A percentile compares a stretch with the other conserved stretches of the same genome.
phyloP scores from a whole-genome alignment of 805 yeast genomes.

The Ogataea ganodermae region DNA sequence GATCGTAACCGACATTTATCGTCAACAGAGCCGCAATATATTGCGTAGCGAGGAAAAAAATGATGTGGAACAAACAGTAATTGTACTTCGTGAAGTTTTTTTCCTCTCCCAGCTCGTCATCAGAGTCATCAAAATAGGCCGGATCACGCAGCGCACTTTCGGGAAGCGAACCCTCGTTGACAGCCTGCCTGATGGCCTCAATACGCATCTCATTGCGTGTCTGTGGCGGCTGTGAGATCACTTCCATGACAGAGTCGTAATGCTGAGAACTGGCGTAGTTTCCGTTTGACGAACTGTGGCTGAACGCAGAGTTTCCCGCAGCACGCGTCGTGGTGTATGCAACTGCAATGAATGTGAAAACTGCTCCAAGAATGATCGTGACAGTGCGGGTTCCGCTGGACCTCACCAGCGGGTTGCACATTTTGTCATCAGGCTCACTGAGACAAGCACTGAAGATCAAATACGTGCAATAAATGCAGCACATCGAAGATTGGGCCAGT shows the following conservation, averaged over 20 bases:
- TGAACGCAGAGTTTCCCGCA: slow-evolving; percentile 75
- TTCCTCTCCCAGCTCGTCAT: slow-evolving; percentile 57
- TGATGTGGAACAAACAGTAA: slow-evolving; percentile 84
- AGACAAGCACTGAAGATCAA: slow-evolving; percentile 90
- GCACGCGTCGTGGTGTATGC: slow-evolving; percentile 98
- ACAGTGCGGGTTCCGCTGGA: slow-evolving; percentile 88
- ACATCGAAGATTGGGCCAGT: slow-evolving; percentile 95
- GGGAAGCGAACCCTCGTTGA: slow-evolving; percentile 93
- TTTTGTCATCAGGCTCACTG: slow-evolving; percentile 92
- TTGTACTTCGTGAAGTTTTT: slow-evolving; percentile 70
- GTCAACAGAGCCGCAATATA: slow-evolving; percentile 94
- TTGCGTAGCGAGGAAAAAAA: slow-evolving; percentile 93
- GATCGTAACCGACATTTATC: slow-evolving; percentile 83
- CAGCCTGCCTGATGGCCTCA: slow-evolving; percentile 90
- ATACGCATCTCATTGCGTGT: slow-evolving; percentile 70
- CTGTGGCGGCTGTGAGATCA: slow-evolving; percentile 51
- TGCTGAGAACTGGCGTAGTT: slow-evolving; percentile 31
- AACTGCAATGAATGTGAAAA: slow-evolving; percentile 91
- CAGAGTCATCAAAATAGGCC: slow-evolving; percentile 53
- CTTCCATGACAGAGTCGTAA: slow-evolving; percentile 45
- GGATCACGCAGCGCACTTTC: slow-evolving; percentile 84
- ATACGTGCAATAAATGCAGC: slow-evolving; percentile 89
- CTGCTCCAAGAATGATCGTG: slow-evolving; percentile 84
- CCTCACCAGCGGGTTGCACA: slow-evolving; percentile 89
- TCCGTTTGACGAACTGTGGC: slow-evolving; percentile 34